Conservation (phyloP, 2,329 filamentous ascomycete species). For the Penicillium hordei region DNA sequence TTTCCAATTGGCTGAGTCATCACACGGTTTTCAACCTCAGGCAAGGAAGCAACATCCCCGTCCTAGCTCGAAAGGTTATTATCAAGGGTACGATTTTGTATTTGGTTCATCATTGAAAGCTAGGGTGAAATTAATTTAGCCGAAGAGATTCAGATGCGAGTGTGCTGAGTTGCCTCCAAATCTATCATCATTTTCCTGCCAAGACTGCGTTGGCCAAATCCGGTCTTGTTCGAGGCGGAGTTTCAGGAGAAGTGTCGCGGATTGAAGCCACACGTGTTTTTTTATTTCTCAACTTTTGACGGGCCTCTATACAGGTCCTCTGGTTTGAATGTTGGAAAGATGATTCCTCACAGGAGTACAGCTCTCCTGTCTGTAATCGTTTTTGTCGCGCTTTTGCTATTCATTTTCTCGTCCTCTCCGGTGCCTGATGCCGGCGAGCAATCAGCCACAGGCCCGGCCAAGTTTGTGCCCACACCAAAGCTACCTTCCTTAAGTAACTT, state of each 20-base stretch:
- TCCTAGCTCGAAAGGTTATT: neutral
- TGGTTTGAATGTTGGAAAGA: constrained; percentile 23
- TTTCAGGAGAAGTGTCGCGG: constrained; percentile 8
- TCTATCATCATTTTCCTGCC: neutral
- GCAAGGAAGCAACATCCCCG: neutral
- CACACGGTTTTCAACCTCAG: neutral
- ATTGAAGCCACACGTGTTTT: neutral
- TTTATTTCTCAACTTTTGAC: neutral
- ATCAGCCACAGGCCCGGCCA: constrained; percentile 28
- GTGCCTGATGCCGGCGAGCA: constrained; percentile 26
- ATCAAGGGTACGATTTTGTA: neutral
- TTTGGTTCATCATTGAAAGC: constrained; percentile 4
- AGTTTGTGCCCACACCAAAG: constrained; percentile 38
- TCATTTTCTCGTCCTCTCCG: constrained; percentile 47
- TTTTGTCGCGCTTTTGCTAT: constrained; percentile 44
- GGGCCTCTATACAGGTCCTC: constrained; percentile 2
- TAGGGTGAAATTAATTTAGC: neutral
- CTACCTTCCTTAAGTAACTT: constrained; percentile 54
- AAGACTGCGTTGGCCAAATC: constrained; percentile 13
- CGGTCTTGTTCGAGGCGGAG: constrained; percentile 14
- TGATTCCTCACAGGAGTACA: constrained; percentile 44
- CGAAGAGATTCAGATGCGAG: constrained; percentile 3
- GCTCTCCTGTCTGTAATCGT: constrained; percentile 45
- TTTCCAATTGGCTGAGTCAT: neutral
- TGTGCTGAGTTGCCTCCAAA: neutral